Evolutionary conservation across 2,329 filamentous ascomycete species (phyloP), one percentile per base, ranked within the genome.

Genomic region (Colletotrichum agaves): DNA sequence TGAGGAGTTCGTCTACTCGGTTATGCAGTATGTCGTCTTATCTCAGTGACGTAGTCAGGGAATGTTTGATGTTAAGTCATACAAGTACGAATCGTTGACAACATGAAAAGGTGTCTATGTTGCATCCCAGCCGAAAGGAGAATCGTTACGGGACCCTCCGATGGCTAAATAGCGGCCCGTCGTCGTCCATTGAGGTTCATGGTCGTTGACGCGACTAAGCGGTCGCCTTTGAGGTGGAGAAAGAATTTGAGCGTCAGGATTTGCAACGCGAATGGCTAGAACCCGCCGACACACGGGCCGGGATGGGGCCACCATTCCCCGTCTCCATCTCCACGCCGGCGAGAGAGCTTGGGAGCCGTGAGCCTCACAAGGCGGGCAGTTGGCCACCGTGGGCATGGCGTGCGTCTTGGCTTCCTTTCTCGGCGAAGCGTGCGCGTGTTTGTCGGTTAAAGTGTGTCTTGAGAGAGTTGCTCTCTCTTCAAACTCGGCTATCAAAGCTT

Each of bases 381-480:
- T 23, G 59, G 27, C n/a, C n/a, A n/a, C n/a, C n/a, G 55, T 35
- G 39, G 31, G 61, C 61, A 64, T 55, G 46, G 46, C n/a, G 39
- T 68, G 65, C 53, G 61, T 27, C 65, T 68, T 66, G 65, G 65
- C 65, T 68, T 47, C 65, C 61, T 21, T 63, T 67, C 52, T 67
- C 35, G 60, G 63, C 63, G 2, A 63, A 17, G 27, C 2, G 27
- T 7, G 27, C 27, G 13, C 13, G 12, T 41, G 21, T 47, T 33
- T 52, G 60, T 35, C 59, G 50, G 10, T 21, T 17, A 33, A 35
- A 8, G n/a, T 56, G 43, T 57, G n/a, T n/a, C n/a, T 33, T 37
- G 41, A 8, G 52, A 52, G 27, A 27, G 27, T 27, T 27, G 37
- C 17, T 17, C 19, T 17, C 23, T 27, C 23, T 27, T 6, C 23